These are phyloP conservation scores for Pelagophyceae sp. DNA, from an alignment of 352 stramenopile genomes.

Conservation along the genomic window DNA sequence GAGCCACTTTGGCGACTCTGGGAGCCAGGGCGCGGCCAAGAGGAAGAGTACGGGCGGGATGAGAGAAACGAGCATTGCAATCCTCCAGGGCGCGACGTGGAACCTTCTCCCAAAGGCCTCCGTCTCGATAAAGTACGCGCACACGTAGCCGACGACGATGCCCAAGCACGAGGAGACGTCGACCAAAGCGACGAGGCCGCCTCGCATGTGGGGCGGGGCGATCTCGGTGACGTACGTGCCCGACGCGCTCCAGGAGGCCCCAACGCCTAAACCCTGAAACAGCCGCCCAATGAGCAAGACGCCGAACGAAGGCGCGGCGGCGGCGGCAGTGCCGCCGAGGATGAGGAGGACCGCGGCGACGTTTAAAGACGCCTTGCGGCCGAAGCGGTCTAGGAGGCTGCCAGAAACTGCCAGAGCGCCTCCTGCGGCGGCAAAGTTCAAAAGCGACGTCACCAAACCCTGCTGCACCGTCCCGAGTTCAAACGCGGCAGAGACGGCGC, in stretches of 20 bases:
- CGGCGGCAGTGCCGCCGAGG: neutral
- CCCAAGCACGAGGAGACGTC: neutral
- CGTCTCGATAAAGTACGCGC: neutral
- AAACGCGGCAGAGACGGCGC: neutral
- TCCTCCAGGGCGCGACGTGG: neutral
- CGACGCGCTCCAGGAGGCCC: neutral
- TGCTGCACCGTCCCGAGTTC: neutral
- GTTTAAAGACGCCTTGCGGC: neutral
- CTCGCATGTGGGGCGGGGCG: neutral
- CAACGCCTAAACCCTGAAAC: neutral
- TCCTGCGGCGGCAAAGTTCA: neutral
- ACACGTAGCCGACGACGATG: neutral
- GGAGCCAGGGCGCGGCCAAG: neutral
- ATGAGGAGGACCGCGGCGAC: neutral
- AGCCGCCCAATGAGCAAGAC: neutral
- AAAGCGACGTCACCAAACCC: neutral
- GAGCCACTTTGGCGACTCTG: neutral
- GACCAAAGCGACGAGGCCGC: neutral
- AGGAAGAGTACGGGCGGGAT: neutral
- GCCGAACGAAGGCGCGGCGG: neutral
- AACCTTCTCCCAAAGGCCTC: neutral
- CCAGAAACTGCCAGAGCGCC: neutral
- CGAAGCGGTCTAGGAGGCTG: neutral
- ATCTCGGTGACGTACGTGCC: conserved; percentile 18
- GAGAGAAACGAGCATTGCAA: neutral